phyloP scores from a whole-genome alignment of 2,329 filamentous ascomycete genomes.

The Dendrostoma leiphaemia region DNA sequence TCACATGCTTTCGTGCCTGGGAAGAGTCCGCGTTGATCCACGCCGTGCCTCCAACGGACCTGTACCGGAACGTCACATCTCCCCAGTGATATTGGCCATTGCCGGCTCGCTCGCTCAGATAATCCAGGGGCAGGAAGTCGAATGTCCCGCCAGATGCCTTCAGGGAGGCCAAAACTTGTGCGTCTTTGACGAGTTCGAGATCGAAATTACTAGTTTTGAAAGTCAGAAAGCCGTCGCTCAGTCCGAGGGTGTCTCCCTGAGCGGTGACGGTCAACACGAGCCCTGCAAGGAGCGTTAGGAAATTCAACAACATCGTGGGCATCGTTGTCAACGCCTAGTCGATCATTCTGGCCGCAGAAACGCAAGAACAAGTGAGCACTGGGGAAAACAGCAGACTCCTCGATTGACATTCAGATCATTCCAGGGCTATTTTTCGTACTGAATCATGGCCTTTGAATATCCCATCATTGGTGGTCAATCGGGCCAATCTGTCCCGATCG shows the following conservation, averaged over 20 bases:
- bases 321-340: neutral
- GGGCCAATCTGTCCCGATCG: slow-evolving; percentile 10
- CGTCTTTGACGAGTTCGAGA: slow-evolving; percentile 39
- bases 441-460: neutral
- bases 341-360: no score
- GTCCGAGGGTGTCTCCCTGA: slow-evolving; percentile 34
- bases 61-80: slow-evolving; percentile 56
- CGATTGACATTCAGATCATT: no score
- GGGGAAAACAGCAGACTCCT: no score
- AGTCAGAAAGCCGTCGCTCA: slow-evolving; percentile 38
- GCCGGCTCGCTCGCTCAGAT: slow-evolving; percentile 42
- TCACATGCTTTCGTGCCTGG: slow-evolving; percentile 35
- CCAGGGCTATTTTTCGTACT: no score
- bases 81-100: slow-evolving; percentile 58
- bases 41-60: slow-evolving; percentile 30
- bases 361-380: neutral
- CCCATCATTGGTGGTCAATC: slow-evolving; percentile 2
- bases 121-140: slow-evolving; percentile 55
- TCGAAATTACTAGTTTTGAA: slow-evolving; percentile 41
- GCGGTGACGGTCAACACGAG: neutral
- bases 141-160: slow-evolving; percentile 39
- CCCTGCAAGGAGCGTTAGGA: neutral
- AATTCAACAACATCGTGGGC: neutral
- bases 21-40: slow-evolving; percentile 51
- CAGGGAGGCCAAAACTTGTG: slow-evolving; percentile 49